Evolutionary conservation across 2,329 filamentous ascomycete genomes (phyloP).

Genomic region (Coniochaeta hoffmannii): DNA sequence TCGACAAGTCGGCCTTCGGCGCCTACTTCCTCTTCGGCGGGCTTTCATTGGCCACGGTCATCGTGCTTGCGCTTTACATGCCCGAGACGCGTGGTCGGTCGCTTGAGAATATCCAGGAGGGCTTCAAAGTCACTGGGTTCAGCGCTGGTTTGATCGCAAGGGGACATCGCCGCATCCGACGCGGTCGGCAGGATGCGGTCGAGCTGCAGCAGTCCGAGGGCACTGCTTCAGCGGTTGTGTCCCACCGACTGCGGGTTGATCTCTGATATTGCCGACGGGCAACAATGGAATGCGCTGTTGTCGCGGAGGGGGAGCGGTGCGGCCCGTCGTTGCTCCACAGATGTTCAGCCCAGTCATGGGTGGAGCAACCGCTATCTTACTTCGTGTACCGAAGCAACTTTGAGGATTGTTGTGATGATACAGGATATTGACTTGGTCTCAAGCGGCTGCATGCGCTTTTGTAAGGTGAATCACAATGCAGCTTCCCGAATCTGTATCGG

Average conservation of each 20-base stretch:
- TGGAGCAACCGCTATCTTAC: too few species aligned
- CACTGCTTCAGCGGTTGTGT: neutral
- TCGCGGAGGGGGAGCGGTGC: too few species aligned
- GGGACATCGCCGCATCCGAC: neutral
- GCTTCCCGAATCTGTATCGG: neutral
- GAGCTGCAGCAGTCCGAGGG: neutral
- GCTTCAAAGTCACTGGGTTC: constrained; percentile 24
- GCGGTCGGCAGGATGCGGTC: neutral
- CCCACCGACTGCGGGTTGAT: neutral
- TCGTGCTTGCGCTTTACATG: constrained; percentile 35
- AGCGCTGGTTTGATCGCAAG: neutral
- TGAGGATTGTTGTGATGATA: too few species aligned
- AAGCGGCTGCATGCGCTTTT: too few species aligned
- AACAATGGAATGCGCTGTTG: too few species aligned
- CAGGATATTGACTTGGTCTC: too few species aligned
- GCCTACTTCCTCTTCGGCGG: constrained; percentile 39
- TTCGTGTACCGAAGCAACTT: too few species aligned
- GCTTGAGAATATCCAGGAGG: constrained; percentile 41
- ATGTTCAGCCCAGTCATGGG: too few species aligned
- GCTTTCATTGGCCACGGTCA: constrained; percentile 27
- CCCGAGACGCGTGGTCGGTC: constrained; percentile 40
- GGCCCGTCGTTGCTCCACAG: too few species aligned
- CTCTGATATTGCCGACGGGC: neutral
- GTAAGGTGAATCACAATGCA: too few species aligned
- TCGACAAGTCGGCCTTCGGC: constrained; percentile 32